Percentiles rank a stretch among this genome's conserved stretches.
Conservation (phyloP, 805 yeast species). For the Spencermartinsiella europaea region DNA sequence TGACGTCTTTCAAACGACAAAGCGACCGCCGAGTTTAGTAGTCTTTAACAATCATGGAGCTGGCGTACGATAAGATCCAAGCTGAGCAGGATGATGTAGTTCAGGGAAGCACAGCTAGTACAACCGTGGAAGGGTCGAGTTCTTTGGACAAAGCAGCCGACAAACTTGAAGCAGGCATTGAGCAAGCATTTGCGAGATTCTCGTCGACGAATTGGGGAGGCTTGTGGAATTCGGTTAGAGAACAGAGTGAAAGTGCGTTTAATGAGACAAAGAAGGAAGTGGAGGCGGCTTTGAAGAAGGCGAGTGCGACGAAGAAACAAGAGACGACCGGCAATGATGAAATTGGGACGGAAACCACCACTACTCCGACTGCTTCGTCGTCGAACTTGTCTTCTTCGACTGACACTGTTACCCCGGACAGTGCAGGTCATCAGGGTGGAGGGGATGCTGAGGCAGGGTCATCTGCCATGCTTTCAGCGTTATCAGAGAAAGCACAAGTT, state of each 20-base stretch:
- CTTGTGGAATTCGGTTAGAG: constrained; percentile 27
- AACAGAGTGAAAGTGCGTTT: constrained; percentile 26
- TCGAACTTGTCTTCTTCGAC: constrained; percentile 8
- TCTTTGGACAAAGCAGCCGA: constrained; percentile 26
- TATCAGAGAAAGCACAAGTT: constrained; percentile 47
- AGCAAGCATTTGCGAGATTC: constrained; percentile 19
- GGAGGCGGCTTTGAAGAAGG: constrained; percentile 17
- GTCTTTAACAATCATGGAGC: too few species aligned
- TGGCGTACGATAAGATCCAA: constrained; percentile 19
- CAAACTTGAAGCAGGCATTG: constrained; percentile 23
- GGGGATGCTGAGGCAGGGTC: constrained; percentile 1
- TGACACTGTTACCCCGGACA: constrained; percentile 9
- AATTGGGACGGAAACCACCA: not conserved
- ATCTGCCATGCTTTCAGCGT: constrained; percentile 26
- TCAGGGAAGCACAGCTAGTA: constrained; percentile 1
- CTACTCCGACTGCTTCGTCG: not conserved
- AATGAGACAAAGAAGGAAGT: constrained; percentile 27
- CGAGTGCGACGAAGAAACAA: not conserved
- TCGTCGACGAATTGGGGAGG: constrained; percentile 21
- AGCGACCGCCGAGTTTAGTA: too few species aligned
- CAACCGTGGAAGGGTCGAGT: constrained; percentile 4
- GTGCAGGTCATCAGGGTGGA: constrained; percentile 11
- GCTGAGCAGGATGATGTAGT: constrained; percentile 9
- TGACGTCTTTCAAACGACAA: too few species aligned
- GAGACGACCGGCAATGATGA: not conserved